These are phyloP conservation scores for Vaccinium macrocarpon DNA, from an alignment of 148 eudicot genomes.

Conservation along the genomic window DNA sequence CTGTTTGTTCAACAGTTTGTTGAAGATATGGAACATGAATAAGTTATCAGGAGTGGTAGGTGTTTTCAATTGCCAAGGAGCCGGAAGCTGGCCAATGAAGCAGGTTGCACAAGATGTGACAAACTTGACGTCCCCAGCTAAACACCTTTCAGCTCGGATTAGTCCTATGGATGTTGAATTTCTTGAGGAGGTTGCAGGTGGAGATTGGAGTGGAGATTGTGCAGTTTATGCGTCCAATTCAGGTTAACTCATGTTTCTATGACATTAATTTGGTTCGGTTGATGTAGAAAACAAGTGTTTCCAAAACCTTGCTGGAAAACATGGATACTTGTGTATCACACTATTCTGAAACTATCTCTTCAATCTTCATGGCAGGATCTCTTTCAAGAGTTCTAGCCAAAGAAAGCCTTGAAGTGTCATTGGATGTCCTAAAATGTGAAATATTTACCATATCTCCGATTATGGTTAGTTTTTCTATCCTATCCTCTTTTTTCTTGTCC, in stretches of 20 bases:
- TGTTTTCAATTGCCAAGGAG: conserved; percentile 35
- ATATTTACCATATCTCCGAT: neutral
- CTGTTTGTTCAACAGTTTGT: conserved; percentile 12
- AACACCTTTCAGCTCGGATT: conserved; percentile 32
- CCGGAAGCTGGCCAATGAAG: conserved; percentile 18
- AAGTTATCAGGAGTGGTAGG: conserved; percentile 30
- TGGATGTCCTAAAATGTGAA: conserved; percentile 11
- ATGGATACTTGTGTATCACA: neutral
- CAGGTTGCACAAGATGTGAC: neutral
- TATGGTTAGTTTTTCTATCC: neutral
- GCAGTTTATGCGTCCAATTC: conserved; percentile 47
- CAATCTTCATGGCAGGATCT: neutral
- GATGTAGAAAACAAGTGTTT: neutral
- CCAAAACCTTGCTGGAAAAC: neutral
- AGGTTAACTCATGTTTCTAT: conserved; percentile 28
- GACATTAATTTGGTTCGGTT: neutral
- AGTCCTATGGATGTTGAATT: conserved; percentile 40
- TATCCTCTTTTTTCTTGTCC: neutral
- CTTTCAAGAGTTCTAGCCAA: neutral
- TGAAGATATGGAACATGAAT: conserved; percentile 35
- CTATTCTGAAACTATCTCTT: neutral
- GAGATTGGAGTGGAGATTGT: conserved; percentile 45
- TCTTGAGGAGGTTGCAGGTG: conserved; percentile 39
- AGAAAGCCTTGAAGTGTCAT: neutral
- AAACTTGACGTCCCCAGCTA: conserved; percentile 4